Base-by-base conservation (phyloP, 495 filamentous ascomycete species). In the Niebla homalea region DNA sequence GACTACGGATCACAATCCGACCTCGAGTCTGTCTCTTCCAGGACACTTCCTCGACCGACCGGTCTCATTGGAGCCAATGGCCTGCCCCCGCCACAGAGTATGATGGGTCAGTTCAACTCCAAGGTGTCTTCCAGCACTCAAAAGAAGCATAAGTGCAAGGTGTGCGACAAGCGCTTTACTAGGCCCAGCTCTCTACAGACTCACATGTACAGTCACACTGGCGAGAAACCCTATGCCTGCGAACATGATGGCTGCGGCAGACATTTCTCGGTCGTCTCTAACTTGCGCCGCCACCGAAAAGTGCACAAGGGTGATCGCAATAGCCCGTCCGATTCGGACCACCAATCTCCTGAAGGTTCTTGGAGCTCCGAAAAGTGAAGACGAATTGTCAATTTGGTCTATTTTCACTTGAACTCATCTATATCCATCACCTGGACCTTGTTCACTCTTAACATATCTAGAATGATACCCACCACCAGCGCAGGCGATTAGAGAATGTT, bases 81-180 rank as follows among this genome's bases (percentile, higher is more conserved):
- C 5, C 87, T 87, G 26, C 87, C 87, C 0, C 89, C 88, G 26
- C 56, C 89, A 14, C 86, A 92, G 62, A 90, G 89, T 3, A 96
- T 98, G 87, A 98, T 98, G 92, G 81, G 86, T 43, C 90, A 93
- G 54, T 98, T 98, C 72, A 96, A 87, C 71, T 96, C 92, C 40
- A 97, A 96, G 64, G 82, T 96, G 43, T 86, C 87, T 10, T 90
- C 88, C 20, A 93, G 85, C 69, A 89, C 92, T 23, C 90, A 97
- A 62, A 98, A 98, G 80, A 98, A 97, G 74, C 92, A 98, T 71
- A 96, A 95, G 69, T 98, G 92, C 76, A 97, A 96, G 73, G 86
- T 98, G 45, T 98, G 92, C 72, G 92, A 97, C 69, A 98, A 98
- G 78, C 80, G 92, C 7, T 98, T 98, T 65, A 97, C 92, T 10